Percentiles rank a stretch among this genome's conserved stretches.
phyloP scores from a whole-genome alignment of 2,329 filamentous ascomycete species.

The Emericellopsis atlantica region DNA sequence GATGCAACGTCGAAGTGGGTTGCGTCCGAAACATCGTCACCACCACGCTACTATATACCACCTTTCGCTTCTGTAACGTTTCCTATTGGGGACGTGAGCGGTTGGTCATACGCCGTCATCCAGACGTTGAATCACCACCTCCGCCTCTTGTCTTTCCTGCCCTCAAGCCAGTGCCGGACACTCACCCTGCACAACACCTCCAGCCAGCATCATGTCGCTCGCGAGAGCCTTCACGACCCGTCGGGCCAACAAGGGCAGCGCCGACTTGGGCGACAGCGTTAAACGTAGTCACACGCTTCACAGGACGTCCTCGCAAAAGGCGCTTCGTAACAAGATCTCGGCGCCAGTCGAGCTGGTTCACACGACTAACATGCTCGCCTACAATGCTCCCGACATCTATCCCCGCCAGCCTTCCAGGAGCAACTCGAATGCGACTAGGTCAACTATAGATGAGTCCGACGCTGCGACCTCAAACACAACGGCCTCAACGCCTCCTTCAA shows the following conservation, averaged over 20 bases:
- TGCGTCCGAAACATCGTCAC: constrained; percentile 2
- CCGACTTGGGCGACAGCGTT: constrained; percentile 29
- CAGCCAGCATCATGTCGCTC: constrained; percentile 33
- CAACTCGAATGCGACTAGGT: constrained; percentile 29
- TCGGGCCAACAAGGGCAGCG: constrained; percentile 43
- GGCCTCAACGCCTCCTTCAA: constrained; percentile 50
- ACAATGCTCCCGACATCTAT: constrained; percentile 76
- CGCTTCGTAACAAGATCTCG: constrained; percentile 65
- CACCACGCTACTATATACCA: background rate
- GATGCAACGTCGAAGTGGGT: constrained; percentile 2
- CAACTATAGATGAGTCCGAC: constrained; percentile 64
- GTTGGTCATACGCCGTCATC: background rate
- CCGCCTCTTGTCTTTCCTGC: background rate
- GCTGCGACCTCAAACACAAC: constrained; percentile 31
- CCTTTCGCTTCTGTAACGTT: constrained; percentile 4
- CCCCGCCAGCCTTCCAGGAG: constrained; percentile 35
- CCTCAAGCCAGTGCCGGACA: too few relatives aligned
- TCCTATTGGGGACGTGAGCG: constrained; percentile 1
- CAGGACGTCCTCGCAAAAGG: constrained; percentile 27
- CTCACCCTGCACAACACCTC: too few relatives aligned
- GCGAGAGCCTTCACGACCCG: constrained; percentile 61
- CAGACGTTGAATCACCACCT: background rate
- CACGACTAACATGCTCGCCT: constrained; percentile 91
- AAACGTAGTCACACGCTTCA: constrained; percentile 34
- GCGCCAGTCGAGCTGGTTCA: constrained; percentile 76